phyloP scores from a whole-genome alignment of 2,329 filamentous ascomycete genomes.

The Verticillium albo-atrum region DNA sequence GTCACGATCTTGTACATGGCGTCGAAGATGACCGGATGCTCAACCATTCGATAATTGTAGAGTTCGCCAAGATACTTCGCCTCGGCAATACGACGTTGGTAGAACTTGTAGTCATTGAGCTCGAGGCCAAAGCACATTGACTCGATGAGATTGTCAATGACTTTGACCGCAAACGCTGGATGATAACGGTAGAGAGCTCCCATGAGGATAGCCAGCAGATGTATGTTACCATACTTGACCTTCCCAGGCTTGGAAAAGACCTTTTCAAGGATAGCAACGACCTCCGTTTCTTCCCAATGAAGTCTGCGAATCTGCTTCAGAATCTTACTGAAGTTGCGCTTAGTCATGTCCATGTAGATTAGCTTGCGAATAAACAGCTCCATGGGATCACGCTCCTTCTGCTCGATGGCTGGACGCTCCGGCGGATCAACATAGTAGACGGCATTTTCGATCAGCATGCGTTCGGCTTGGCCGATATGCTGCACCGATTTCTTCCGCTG shows the following conservation, averaged over 20 bases:
- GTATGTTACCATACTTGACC: conserved; percentile 96
- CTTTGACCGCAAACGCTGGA: conserved; percentile 81
- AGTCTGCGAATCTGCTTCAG: conserved; percentile 91
- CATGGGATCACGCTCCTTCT: conserved; percentile 91
- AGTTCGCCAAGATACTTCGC: conserved; percentile 95
- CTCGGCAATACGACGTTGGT: conserved; percentile 89
- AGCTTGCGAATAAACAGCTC: conserved; percentile 91
- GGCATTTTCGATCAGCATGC: conserved; percentile 97
- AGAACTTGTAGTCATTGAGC: conserved; percentile 95
- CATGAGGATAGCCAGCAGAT: conserved; percentile 84
- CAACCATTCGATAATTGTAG: conserved; percentile 96
- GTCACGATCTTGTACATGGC: conserved; percentile 91
- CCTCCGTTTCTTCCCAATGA: conserved; percentile 94
- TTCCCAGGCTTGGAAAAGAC: conserved; percentile 95
- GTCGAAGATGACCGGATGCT: conserved; percentile 93
- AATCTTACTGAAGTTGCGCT: conserved; percentile 88
- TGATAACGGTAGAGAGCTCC: conserved; percentile 90
- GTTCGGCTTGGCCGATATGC: conserved; percentile 90
- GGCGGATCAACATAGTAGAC: conserved; percentile 98
- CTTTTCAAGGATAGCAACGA: conserved; percentile 76
- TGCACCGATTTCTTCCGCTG: conserved; percentile 95
- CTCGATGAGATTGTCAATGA: conserved; percentile 89
- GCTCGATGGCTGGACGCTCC: conserved; percentile 86
- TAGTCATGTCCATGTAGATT: conserved; percentile 89
- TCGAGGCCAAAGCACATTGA: conserved; percentile 84